Conservation (phyloP, 73 alveolate genomes). For the Symbiodinium pilosum region DNA sequence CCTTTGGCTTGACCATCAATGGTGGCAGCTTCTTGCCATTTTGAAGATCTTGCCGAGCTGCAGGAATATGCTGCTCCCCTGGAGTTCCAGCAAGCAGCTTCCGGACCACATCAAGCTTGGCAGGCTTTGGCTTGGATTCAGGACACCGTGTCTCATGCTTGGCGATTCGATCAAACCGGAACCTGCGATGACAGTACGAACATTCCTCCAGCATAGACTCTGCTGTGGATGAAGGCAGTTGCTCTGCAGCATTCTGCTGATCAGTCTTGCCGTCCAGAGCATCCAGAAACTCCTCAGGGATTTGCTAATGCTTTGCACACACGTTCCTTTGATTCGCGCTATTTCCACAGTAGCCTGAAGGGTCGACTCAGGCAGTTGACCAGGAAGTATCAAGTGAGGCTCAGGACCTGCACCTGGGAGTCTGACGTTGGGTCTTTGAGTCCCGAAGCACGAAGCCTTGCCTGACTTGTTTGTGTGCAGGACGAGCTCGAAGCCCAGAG, state of each 20-base stretch:
- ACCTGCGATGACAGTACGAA: slow-evolving; percentile 25
- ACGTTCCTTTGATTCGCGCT: no score
- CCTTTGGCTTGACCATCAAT: neutral
- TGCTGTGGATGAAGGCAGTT: neutral
- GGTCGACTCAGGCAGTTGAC: neutral
- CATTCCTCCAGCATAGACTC: slow-evolving; percentile 36
- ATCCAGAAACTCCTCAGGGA: slow-evolving; percentile 28
- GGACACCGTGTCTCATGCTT: slow-evolving; percentile 89
- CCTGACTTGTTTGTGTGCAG: slow-evolving; percentile 62
- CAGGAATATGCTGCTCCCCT: slow-evolving; percentile 53
- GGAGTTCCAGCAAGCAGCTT: slow-evolving; percentile 58
- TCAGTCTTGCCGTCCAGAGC: slow-evolving; percentile 35
- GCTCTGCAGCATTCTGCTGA: neutral
- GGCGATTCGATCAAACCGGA: slow-evolving; percentile 81
- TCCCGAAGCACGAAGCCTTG: no score
- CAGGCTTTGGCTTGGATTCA: slow-evolving; percentile 68
- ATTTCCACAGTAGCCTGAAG: slow-evolving; percentile 15
- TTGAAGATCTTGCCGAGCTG: neutral
- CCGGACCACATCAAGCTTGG: slow-evolving; percentile 31
- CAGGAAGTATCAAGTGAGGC: slow-evolving; percentile 53
- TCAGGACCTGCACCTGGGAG: slow-evolving; percentile 25
- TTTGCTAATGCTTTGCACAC: neutral
- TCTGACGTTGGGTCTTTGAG: no score
- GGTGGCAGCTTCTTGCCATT: slow-evolving; percentile 41
- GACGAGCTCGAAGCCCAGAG: slow-evolving; percentile 43